Base-by-base conservation (phyloP, 495 filamentous ascomycete species). In the Penicillium tannophilum region DNA sequence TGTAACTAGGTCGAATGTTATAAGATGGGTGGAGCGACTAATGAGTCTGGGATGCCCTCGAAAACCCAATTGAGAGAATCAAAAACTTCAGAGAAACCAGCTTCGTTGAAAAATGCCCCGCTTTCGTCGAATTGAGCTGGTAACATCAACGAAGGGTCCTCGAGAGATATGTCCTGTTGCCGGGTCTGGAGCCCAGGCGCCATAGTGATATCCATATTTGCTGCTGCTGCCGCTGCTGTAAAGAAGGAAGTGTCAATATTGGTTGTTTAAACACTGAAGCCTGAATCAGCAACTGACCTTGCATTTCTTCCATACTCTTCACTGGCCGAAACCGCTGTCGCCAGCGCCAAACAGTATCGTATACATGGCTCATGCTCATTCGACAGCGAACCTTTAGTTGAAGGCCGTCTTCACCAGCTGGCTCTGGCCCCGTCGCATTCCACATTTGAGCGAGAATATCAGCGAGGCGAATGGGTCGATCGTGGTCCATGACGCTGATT, bases 401-500 rank as follows among this genome's bases (percentile, higher is more conserved):
- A 14, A 80, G 57, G 23, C 63, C 61, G 60, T 79, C 76, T 41
- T 76, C 75, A 19, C 68, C 73, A 9, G 66, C 63, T 3, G 68
- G 61, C 39, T 73, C 72, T 19, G 71, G 63, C 9, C 68, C 65
- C 17, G 70, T 72, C 0, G 75, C 74, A 64, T 79, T 79, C 77
- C 76, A 80, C 77, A 80, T 80, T 59, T 80, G 76, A 14, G 77
- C 75, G 17, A 80, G 60, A 46, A 80, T 77, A 56, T 79, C 76
- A 7, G 76, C 76, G 1, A 80, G 66, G 2, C 77, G 75, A 19
- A 79, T 90, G 20, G 90, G 86, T 2, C 96, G 85, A 69, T 97
- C 93, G 62, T 97, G 95, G 52, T 87, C 84, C 60, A 86, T 82
- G 31, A 96, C 89, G 68, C 90, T 93, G 47, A 92, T 90, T 23